Evolutionary conservation across 129 eudicot species (phyloP).

Genomic region (Smallanthus sonchifolius): DNA sequence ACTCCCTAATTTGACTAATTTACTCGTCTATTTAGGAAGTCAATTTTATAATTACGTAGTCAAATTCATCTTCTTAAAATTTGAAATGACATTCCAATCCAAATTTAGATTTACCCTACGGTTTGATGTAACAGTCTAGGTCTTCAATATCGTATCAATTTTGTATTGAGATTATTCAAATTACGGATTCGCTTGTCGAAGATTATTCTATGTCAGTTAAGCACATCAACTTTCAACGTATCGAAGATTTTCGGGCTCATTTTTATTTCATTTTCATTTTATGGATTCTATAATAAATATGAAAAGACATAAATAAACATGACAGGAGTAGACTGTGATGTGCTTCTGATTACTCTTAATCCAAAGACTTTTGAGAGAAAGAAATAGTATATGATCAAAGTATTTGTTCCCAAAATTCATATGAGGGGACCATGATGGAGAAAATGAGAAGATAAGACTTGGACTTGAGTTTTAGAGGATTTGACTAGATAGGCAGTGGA

Average conservation of each 20-base stretch:
- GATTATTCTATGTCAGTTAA: background rate
- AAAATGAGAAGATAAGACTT: constrained; percentile 17
- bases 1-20: no score
- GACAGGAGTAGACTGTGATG: background rate
- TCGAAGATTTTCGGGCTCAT: background rate
- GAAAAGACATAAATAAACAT: background rate
- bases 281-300: background rate
- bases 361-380: background rate
- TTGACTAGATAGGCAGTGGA: constrained; percentile 17
- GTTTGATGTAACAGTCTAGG: no score
- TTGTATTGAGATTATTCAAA: no score
- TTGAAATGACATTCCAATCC: no score
- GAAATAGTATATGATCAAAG: background rate
- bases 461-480: constrained; percentile 10
- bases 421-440: constrained; percentile 16
- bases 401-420: constrained; percentile 18
- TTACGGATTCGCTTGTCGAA: no score
- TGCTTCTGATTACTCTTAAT: constrained; percentile 7
- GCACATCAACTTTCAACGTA: background rate
- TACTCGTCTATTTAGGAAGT: no score
- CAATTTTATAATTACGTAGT: no score
- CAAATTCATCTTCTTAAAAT: no score
- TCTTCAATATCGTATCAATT: no score
- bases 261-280: background rate
- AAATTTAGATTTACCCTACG: no score